Percentiles rank a stretch among this genome's conserved stretches.
Conservation (phyloP, 2,329 filamentous ascomycete genomes). For the Elsinoe australis region DNA sequence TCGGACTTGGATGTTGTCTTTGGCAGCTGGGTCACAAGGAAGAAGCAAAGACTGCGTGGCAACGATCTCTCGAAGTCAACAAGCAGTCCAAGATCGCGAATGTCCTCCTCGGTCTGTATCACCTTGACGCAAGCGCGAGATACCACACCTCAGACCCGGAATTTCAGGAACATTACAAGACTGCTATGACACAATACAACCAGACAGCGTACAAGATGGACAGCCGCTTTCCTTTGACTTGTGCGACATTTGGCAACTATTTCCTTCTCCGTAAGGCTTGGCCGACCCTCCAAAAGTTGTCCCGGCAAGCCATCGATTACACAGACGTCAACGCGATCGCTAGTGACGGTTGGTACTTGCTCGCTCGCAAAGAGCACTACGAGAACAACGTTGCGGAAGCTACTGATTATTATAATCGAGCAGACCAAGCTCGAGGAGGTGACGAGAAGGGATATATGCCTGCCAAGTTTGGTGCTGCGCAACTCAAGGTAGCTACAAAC, state of each 20-base stretch:
- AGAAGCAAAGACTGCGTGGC: constrained; percentile 85
- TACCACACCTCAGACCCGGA: constrained; percentile 75
- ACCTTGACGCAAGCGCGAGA: constrained; percentile 77
- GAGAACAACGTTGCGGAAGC: constrained; percentile 67
- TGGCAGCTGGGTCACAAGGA: constrained; percentile 96
- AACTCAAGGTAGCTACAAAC: constrained; percentile 75
- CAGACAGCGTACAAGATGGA: constrained; percentile 91
- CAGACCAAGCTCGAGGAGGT: constrained; percentile 85
- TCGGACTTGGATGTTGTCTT: constrained; percentile 93
- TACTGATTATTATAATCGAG: constrained; percentile 76
- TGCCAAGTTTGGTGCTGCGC: constrained; percentile 88
- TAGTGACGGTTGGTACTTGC: constrained; percentile 93
- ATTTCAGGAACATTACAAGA: constrained; percentile 80
- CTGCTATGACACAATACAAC: constrained; percentile 88
- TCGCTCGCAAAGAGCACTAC: constrained; percentile 86
- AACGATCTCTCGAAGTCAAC: constrained; percentile 72
- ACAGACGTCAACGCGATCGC: constrained; percentile 95
- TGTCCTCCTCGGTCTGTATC: constrained; percentile 81
- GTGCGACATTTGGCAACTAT: constrained; percentile 81
- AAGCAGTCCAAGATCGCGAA: constrained; percentile 83
- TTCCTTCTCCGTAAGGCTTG: constrained; percentile 78
- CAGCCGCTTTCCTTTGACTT: constrained; percentile 82
- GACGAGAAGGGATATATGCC: constrained; percentile 86
- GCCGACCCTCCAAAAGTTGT: constrained; percentile 73
- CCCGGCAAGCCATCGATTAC: constrained; percentile 87